A percentile compares a stretch with the other conserved stretches of the same genome.
phyloP scores from a whole-genome alignment of 768 basidiomycete species.

The Leucocoprinus leucothites region DNA sequence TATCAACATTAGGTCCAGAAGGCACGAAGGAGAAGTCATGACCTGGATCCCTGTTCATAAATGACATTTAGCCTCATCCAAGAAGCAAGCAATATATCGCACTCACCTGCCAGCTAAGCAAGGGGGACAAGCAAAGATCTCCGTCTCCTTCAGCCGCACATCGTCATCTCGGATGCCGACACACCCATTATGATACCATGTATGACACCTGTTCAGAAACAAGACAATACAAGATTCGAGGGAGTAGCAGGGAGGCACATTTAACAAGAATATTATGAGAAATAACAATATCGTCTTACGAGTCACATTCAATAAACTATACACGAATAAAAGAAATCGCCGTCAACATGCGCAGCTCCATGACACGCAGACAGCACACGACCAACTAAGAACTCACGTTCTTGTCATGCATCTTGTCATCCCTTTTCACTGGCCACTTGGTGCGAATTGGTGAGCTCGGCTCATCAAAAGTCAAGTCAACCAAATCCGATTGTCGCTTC shows the following conservation, averaged over 20 bases:
- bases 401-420: slow-evolving; percentile 20
- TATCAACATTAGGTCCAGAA: background rate
- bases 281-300: slow-evolving; percentile 15
- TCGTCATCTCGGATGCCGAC: slow-evolving; percentile 34
- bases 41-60: slow-evolving; percentile 4
- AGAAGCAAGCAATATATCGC: background rate
- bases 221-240: background rate
- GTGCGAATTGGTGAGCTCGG: background rate
- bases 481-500: background rate
- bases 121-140: slow-evolving; percentile 37
- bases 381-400: slow-evolving; percentile 19
- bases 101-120: slow-evolving; percentile 30
- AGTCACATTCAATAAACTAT: slow-evolving; percentile 26
- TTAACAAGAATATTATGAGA: background rate
- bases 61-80: background rate
- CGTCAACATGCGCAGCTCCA: background rate
- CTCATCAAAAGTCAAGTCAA: background rate
- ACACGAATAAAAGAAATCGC: background rate
- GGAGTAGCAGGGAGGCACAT: background rate
- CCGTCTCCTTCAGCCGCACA: slow-evolving; percentile 25
- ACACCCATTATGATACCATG: slow-evolving; percentile 52
- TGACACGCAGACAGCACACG: background rate
- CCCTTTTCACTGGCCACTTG: slow-evolving; percentile 22
- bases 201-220: slow-evolving; percentile 27
- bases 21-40: background rate